Percentiles rank a stretch among this genome's conserved stretches.
phyloP scores from a whole-genome alignment of 192 early-diverging fungal species.

The Mortierella claussenii region DNA sequence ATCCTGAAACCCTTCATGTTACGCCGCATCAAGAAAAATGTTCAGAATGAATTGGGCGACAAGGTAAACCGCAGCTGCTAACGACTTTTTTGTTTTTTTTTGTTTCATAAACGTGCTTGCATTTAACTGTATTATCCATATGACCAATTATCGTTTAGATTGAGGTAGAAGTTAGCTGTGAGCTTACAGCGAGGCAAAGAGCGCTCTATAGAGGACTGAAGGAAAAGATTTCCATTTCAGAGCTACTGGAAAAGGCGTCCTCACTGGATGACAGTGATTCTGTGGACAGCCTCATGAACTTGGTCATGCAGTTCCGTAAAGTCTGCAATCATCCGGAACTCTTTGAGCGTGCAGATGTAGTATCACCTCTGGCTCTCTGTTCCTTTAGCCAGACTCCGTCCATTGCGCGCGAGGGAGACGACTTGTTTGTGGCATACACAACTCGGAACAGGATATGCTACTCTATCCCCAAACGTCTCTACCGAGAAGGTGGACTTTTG shows the following conservation, averaged over 20 bases:
- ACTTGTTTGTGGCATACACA: constrained; percentile 67
- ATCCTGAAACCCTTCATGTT: constrained; percentile 97
- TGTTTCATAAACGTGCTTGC: too few species aligned
- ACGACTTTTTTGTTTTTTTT: too few species aligned
- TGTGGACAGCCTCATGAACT: constrained; percentile 87
- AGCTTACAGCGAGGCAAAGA: constrained; percentile 79
- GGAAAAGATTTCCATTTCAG: constrained; percentile 81
- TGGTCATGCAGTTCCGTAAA: constrained; percentile 96
- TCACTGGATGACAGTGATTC: constrained; percentile 73
- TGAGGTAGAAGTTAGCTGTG: constrained; percentile 83
- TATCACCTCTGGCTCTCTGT: constrained; percentile 73
- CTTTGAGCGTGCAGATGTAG: constrained; percentile 88
- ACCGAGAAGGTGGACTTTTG: constrained; percentile 71
- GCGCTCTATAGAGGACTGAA: constrained; percentile 78
- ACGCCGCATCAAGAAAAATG: constrained; percentile 88
- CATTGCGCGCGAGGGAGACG: constrained; percentile 69
- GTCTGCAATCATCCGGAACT: constrained; percentile 91
- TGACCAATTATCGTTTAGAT: too few species aligned
- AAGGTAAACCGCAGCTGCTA: too few species aligned
- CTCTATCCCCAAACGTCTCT: constrained; percentile 73
- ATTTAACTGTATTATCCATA: not conserved
- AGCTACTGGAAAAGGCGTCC: constrained; percentile 76
- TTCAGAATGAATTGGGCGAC: constrained; percentile 90
- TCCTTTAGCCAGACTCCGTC: constrained; percentile 68
- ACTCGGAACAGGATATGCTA: constrained; percentile 71